Base-by-base conservation (phyloP, 1,139 yeast genomes). In the Pichia sp. region DNA sequence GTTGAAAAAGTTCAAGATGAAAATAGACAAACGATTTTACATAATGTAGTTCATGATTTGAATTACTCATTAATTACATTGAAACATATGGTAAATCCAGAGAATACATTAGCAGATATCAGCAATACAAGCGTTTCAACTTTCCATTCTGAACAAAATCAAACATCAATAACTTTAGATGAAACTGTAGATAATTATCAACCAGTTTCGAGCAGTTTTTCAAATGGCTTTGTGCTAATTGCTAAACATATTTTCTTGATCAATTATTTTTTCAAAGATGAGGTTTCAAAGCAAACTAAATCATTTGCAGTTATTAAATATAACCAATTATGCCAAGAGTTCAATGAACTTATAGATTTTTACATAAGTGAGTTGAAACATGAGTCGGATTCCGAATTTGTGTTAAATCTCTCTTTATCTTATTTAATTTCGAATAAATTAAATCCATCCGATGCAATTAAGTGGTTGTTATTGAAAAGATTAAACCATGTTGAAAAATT, bases 341-440 rank as follows among this genome's bases (percentile, higher is more conserved):
- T 57, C 36, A 39, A 54, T 5, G 25, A 38, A 6, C 51, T 51
- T 2, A 41, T 61, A 2, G 48, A 54, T n/a, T 26, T 27, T 10
- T 52, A 56, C 41, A 41, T 61, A 5, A 26, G 41, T 2, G 34
- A 40, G 8, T 35, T 60, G 12, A 34, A 48, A 10, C 52, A 51
- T 9, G 64, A 61, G 33, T 51, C 57, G 16, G 65, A 61, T 40
- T 51, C 52, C 28, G 65, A 62, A n/a, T 54, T 50, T 37, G 44
- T 55, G 2, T 28, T 58, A 9, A 52, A 55, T 41, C 32, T 62
- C 4, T 38, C 57, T 11, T 42, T 51, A 4, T 51, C 65, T 10
- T 54, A 54, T 37, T 42, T 55, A 11, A 48, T 61, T 3, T 34
- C 56, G 20, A 49, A 50, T 8, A 31, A 44, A 31, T 6, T 30